Evolutionary conservation across 768 basidiomycete species (phyloP).

Genomic region (Tricholoma terreum): DNA sequence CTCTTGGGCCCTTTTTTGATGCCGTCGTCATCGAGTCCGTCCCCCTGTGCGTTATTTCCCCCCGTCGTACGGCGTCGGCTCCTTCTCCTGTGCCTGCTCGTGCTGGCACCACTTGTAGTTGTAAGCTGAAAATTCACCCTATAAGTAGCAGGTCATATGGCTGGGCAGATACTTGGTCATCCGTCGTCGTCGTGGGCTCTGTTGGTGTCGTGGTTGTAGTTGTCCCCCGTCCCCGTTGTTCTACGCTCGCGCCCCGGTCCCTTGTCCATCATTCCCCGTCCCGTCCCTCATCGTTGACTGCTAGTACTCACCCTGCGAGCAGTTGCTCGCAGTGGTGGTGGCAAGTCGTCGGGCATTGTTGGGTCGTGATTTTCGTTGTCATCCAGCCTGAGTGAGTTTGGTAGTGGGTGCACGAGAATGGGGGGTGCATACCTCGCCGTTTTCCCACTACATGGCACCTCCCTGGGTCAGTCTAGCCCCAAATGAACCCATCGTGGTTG

Average conservation of each 20-base stretch:
- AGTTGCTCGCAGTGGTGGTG: too few relatives aligned
- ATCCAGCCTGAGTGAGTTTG: neutral
- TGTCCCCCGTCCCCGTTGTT: neutral
- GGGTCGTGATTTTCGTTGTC: neutral
- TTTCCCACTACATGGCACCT: neutral
- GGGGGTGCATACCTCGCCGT: neutral
- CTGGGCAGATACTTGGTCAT: neutral
- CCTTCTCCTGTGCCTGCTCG: too few relatives aligned
- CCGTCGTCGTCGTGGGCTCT: too few relatives aligned
- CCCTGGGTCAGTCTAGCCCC: neutral
- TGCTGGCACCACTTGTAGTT: neutral
- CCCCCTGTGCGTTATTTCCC: too few relatives aligned
- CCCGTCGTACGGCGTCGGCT: neutral
- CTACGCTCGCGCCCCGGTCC: neutral
- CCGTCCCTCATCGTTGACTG: neutral
- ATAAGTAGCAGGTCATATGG: too few relatives aligned
- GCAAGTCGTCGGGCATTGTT: neutral
- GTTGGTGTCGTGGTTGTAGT: too few relatives aligned
- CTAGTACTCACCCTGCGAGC: too few relatives aligned
- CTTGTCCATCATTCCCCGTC: neutral
- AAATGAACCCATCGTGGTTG: neutral
- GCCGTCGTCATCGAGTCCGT: neutral
- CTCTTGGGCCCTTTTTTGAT: too few relatives aligned
- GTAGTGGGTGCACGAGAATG: neutral
- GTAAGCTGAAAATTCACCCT: too few relatives aligned